Base-by-base conservation (phyloP, 768 basidiomycete genomes). In the Xerocomellus amylosporus region DNA sequence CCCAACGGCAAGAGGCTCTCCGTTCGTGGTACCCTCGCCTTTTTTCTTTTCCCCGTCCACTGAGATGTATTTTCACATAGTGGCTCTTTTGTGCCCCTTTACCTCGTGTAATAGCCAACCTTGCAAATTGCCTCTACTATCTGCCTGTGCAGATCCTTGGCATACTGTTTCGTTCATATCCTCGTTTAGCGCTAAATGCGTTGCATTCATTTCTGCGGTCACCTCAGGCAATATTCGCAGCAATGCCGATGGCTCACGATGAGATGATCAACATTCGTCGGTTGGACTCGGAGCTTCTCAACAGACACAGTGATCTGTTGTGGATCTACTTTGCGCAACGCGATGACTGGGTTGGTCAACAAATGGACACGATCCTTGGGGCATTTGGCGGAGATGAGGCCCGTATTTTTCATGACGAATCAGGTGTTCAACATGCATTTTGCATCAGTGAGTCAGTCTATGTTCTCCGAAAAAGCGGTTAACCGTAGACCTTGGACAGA, bases 291-390 rank as follows among this genome's bases (percentile, higher is more conserved):
- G 62, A 60, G 1, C 66, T 81, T 48, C 71, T 84, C n/a, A 60
- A 72, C 19, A 55, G 73, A 39, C 70, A 74, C 43, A 61, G 75
- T 15, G 72, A 75, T 58, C 58, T 65, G 9, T 33, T 82, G 17
- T 79, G 74, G 62, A 70, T 87, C 19, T 86, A 83, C 64, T 88
- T 83, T 70, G 87, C 82, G 4, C 74, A 79, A 37, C 31, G 70
- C 7, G 88, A 90, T 63, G 79, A 78, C 42, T 90, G 88, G 88
- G 85, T 91, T 38, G 85, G 85, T 8, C 70, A 75, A 46, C 76
- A 87, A 49, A 79, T 75, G 54, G 69, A 75, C 17, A 54, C 59
- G 7, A 70, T 88, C 15, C 57, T 85, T 34, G 63, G 58, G 4
- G 68, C 64, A 5, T 69, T 85, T 50, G 68, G 74, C 20, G 69